phyloP scores from a whole-genome alignment of 495 filamentous ascomycete genomes.

The Lentithecium fluviatile region DNA sequence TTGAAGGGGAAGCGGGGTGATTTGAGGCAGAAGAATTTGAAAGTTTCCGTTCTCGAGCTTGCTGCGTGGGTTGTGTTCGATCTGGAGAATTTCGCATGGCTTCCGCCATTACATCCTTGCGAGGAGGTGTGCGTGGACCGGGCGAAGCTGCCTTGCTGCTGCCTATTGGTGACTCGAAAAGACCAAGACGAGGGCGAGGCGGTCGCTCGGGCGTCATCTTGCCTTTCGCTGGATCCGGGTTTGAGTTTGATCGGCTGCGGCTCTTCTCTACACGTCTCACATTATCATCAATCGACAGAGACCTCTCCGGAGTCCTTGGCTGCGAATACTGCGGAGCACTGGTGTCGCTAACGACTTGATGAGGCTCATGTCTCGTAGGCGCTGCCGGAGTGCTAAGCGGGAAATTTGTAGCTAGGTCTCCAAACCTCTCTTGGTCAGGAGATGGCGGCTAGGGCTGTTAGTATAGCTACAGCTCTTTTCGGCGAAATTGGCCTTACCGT shows the following conservation, averaged over 20 bases:
- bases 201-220: slow-evolving; percentile 32
- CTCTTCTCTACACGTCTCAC: not conserved
- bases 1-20: not conserved
- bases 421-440: slow-evolving; percentile 29
- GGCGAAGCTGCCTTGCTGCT: not conserved
- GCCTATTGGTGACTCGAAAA: slow-evolving; percentile 20
- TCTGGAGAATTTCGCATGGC: slow-evolving; percentile 30
- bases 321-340: slow-evolving; percentile 29
- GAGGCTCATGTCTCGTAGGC: slow-evolving; percentile 25
- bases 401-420: slow-evolving; percentile 28
- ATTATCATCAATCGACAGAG: not conserved
- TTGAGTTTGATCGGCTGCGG: slow-evolving; percentile 12
- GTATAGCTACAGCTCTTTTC: not conserved
- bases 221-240: slow-evolving; percentile 11
- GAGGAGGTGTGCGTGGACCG: slow-evolving; percentile 13
- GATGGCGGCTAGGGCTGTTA: slow-evolving; percentile 23
- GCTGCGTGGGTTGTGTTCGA: slow-evolving; percentile 1
- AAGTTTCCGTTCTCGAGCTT: not conserved
- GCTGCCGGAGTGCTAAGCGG: slow-evolving; percentile 30
- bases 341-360: slow-evolving; percentile 29
- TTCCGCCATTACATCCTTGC: slow-evolving; percentile 33
- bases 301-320: slow-evolving; percentile 28
- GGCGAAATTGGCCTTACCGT: slow-evolving; percentile 13
- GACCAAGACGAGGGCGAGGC: slow-evolving; percentile 26
- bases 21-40: not conserved